Conservation (phyloP, 148 eudicot species). For the Heliamphora exappendiculata region DNA sequence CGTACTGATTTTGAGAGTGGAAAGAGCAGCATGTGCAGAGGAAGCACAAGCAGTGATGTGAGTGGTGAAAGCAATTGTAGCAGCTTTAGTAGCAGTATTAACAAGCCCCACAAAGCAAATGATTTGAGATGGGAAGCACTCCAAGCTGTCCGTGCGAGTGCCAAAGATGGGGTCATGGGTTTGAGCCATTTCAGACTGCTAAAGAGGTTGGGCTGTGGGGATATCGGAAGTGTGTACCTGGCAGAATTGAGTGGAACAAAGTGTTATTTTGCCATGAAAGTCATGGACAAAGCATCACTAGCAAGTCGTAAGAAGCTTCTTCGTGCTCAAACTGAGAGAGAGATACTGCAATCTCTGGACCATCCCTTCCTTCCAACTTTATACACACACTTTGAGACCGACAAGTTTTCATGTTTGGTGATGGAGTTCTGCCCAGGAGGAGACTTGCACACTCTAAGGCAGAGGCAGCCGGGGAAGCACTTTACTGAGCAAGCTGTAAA, state of each 20-base stretch:
- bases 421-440: constrained; percentile 83
- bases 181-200: constrained; percentile 61
- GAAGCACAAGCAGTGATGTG: constrained; percentile 59
- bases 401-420: constrained; percentile 69
- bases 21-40: constrained; percentile 57
- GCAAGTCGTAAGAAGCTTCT: constrained; percentile 66
- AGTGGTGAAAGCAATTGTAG: constrained; percentile 71
- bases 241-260: constrained; percentile 62
- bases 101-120: constrained; percentile 64
- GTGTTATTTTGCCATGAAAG: constrained; percentile 69
- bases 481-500: constrained; percentile 64
- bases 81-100: constrained; percentile 59
- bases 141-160: constrained; percentile 40
- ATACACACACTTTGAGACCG: constrained; percentile 61
- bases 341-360: constrained; percentile 54
- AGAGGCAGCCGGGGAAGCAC: constrained; percentile 63
- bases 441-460: constrained; percentile 66
- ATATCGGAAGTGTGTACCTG: constrained; percentile 67
- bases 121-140: constrained; percentile 74
- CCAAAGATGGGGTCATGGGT: constrained; percentile 42
- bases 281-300: constrained; percentile 61
- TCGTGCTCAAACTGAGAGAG: constrained; percentile 66
- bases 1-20: constrained; percentile 49
- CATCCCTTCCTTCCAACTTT: constrained; percentile 68
- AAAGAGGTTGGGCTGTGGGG: constrained; percentile 66